Percentiles rank a stretch among this genome's conserved stretches.
These are phyloP conservation scores for Penicillium crustosum DNA, from an alignment of 2,329 filamentous ascomycete genomes.

Conservation along the genomic window DNA sequence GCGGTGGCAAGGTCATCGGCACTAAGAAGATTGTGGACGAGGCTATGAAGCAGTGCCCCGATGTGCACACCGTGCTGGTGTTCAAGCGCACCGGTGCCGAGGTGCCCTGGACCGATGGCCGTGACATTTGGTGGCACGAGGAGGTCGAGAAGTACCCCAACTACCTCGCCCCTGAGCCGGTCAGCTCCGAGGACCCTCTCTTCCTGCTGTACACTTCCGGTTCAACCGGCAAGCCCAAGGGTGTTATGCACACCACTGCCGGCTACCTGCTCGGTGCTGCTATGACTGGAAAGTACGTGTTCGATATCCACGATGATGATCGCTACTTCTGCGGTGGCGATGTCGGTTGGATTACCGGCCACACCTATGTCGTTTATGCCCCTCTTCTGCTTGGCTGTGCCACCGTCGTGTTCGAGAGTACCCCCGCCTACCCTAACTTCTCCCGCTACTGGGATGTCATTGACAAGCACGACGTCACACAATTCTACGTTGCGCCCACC, in stretches of 20 bases:
- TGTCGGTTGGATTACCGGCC: constrained; percentile 98
- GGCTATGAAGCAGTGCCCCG: constrained; percentile 91
- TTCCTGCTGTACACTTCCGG: constrained; percentile 98
- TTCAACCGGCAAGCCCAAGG: constrained; percentile 98
- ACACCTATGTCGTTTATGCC: constrained; percentile 97
- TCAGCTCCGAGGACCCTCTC: constrained; percentile 92
- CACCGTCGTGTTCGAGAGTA: constrained; percentile 97
- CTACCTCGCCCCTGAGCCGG: constrained; percentile 83
- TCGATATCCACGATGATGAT: constrained; percentile 93
- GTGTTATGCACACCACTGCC: constrained; percentile 94
- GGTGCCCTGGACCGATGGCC: constrained; percentile 82
- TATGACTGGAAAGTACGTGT: constrained; percentile 95
- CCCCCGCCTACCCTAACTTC: constrained; percentile 95
- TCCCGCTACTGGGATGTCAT: constrained; percentile 99
- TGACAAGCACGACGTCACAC: constrained; percentile 89
- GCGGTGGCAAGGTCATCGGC: constrained; percentile 93
- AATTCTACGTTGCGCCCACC: constrained; percentile 97
- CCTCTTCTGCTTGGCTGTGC: constrained; percentile 89
- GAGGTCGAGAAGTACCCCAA: constrained; percentile 95
- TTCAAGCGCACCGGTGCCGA: constrained; percentile 94
- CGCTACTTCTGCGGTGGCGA: constrained; percentile 97
- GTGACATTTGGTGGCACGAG: constrained; percentile 98
- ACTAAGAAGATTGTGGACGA: constrained; percentile 99
- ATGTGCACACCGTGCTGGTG: constrained; percentile 80
- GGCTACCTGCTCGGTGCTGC: constrained; percentile 95